A percentile compares a stretch with the other conserved stretches of the same genome.
These are phyloP conservation scores for Cladosporium sp. DNA, from an alignment of 2,329 filamentous ascomycete species.

Conservation along the genomic window DNA sequence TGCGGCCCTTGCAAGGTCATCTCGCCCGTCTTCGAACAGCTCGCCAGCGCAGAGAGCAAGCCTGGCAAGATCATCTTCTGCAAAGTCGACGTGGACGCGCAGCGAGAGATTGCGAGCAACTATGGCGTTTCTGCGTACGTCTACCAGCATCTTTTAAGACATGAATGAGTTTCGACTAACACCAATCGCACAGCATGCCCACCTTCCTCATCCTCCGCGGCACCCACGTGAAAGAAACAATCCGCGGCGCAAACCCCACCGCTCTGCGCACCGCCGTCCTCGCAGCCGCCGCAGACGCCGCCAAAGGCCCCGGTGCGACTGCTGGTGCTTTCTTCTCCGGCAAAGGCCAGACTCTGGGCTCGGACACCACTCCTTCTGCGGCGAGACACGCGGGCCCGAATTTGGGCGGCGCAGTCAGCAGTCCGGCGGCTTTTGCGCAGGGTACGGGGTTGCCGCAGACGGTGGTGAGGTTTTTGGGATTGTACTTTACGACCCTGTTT, in stretches of 20 bases:
- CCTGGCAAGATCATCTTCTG: constrained; percentile 47
- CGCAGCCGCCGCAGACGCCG: constrained; percentile 40
- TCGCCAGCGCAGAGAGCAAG: constrained; percentile 48
- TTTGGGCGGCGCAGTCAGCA: constrained; percentile 21
- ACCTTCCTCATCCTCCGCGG: constrained; percentile 47
- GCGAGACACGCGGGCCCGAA: constrained; percentile 19
- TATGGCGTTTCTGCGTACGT: constrained; percentile 45
- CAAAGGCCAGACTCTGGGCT: constrained; percentile 40
- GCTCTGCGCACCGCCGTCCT: constrained; percentile 45
- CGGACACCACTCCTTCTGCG: constrained; percentile 17
- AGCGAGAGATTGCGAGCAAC: constrained; percentile 46
- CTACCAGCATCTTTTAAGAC: neutral
- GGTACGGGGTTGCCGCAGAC: constrained; percentile 35
- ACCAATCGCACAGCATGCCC: constrained; percentile 35
- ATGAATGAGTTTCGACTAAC: neutral
- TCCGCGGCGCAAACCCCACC: constrained; percentile 47
- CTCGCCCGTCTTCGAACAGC: constrained; percentile 47
- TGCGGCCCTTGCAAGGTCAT: constrained; percentile 56
- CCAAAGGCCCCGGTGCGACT: constrained; percentile 28
- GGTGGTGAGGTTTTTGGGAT: constrained; percentile 42
- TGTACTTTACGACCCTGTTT: constrained; percentile 45
- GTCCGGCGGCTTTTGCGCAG: constrained; percentile 28
- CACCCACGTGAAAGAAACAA: constrained; percentile 41
- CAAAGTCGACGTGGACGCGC: constrained; percentile 54
- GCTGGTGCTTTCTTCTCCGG: constrained; percentile 34